Conservation (phyloP, 2,329 filamentous ascomycete species). For the Blastomyces parvus region DNA sequence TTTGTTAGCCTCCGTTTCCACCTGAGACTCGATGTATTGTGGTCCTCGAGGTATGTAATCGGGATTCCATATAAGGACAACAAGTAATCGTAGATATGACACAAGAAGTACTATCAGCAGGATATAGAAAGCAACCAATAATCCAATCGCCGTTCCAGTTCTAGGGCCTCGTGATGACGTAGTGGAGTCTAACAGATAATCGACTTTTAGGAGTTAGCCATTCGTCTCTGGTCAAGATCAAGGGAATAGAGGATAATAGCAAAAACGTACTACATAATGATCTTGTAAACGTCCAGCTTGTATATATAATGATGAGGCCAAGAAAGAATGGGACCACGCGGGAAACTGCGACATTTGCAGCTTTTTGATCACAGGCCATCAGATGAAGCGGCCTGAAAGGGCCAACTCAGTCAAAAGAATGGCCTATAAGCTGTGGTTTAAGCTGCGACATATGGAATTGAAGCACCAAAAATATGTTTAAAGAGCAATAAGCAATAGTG, state of each 20-base stretch:
- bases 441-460: not conserved
- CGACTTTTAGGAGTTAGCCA: constrained; percentile 41
- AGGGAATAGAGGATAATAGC: not conserved
- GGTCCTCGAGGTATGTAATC: constrained; percentile 62
- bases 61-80: constrained; percentile 58
- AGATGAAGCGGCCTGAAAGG: constrained; percentile 13
- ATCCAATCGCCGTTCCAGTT: constrained; percentile 53
- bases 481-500: not conserved
- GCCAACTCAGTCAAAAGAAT: not conserved
- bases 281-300: constrained; percentile 60
- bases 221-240: not conserved
- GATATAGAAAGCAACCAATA: constrained; percentile 64
- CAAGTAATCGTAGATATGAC: constrained; percentile 62
- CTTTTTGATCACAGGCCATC: constrained; percentile 33
- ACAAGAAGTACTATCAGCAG: constrained; percentile 57
- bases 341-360: constrained; percentile 50
- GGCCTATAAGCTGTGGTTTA: not conserved
- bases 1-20: constrained; percentile 15
- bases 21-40: constrained; percentile 25
- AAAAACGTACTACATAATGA: constrained; percentile 55
- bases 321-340: constrained; percentile 63
- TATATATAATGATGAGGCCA: constrained; percentile 55
- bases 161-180: constrained; percentile 29
- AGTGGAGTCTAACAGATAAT: constrained; percentile 56
- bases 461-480: not conserved